phyloP scores from a whole-genome alignment of 2,329 filamentous ascomycete genomes.

The Macrophomina tecta region DNA sequence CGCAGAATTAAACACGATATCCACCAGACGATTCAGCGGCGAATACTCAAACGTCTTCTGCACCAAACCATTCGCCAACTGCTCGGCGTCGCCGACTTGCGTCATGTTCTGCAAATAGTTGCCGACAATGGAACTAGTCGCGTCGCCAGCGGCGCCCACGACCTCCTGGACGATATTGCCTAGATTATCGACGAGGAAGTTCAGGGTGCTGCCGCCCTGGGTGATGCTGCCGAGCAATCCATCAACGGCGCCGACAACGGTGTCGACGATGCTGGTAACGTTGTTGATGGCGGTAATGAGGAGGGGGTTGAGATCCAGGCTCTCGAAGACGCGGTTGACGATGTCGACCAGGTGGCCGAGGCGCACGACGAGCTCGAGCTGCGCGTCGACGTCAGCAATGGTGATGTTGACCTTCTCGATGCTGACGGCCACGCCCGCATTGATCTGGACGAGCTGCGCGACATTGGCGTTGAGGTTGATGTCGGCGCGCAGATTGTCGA shows the following conservation, averaged over 20 bases:
- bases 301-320: conserved; percentile 66
- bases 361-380: conserved; percentile 65
- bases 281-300: conserved; percentile 63
- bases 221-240: conserved; percentile 65
- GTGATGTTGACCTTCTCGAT: conserved; percentile 64
- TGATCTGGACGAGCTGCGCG: conserved; percentile 62
- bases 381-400: conserved; percentile 64
- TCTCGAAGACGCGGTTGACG: conserved; percentile 65
- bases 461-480: conserved; percentile 66
- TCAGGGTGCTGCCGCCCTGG: conserved; percentile 60
- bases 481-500: conserved; percentile 64
- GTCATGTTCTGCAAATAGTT: conserved; percentile 67
- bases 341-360: conserved; percentile 66
- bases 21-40: conserved; percentile 58
- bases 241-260: conserved; percentile 60
- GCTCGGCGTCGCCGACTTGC: conserved; percentile 47
- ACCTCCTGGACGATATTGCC: conserved; percentile 69
- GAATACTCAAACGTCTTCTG: conserved; percentile 62
- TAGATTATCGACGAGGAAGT: conserved; percentile 65
- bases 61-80: conserved; percentile 46
- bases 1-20: conserved; percentile 62
- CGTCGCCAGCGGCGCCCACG: conserved; percentile 51
- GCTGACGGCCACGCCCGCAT: conserved; percentile 55
- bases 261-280: conserved; percentile 58
- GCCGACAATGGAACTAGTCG: conserved; percentile 61